A percentile compares a stretch with the other conserved stretches of the same genome.
Evolutionary conservation across 31 red algal genomes (phyloP).

Genomic region (Porphyra umbilicalis): DNA sequence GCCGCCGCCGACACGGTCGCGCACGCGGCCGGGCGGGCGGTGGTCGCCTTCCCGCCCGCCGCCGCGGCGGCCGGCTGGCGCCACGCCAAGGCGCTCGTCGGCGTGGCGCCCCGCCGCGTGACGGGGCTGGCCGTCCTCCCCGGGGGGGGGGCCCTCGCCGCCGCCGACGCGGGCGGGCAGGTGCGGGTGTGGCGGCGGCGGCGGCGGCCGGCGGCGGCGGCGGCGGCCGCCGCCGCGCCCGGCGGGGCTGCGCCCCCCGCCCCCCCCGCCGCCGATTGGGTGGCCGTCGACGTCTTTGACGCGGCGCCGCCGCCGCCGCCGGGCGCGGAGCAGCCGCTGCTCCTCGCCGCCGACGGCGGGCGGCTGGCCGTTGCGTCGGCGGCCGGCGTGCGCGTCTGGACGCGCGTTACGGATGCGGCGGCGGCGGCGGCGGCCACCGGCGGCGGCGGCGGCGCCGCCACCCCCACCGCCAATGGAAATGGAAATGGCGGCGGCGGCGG

Average conservation of each 20-base stretch:
- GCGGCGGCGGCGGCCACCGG: not conserved
- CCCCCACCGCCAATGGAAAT: not conserved
- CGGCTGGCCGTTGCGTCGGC: not conserved
- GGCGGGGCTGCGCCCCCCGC: too few species aligned
- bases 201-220: not conserved
- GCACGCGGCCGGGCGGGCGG: not conserved
- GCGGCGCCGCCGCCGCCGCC: not conserved
- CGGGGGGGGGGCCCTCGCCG: not conserved
- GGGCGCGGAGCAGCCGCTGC: not conserved
- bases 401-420: not conserved
- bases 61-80: not conserved
- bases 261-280: too few species aligned
- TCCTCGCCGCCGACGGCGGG: not conserved
- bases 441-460: not conserved
- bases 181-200: not conserved
- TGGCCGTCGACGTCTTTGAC: not conserved
- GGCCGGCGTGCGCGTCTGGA: not conserved
- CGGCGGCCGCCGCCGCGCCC: not conserved
- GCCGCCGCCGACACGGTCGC: not conserved
- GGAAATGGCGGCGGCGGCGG: not conserved
- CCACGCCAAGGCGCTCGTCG: not conserved
- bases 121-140: not conserved
- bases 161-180: not conserved
- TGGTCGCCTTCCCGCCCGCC: not conserved
- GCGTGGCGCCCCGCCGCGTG: not conserved